Evolutionary conservation across 2,329 filamentous ascomycete genomes (phyloP), one percentile per base, ranked within the genome.

Genomic region (Trichoderma aggressivum): DNA sequence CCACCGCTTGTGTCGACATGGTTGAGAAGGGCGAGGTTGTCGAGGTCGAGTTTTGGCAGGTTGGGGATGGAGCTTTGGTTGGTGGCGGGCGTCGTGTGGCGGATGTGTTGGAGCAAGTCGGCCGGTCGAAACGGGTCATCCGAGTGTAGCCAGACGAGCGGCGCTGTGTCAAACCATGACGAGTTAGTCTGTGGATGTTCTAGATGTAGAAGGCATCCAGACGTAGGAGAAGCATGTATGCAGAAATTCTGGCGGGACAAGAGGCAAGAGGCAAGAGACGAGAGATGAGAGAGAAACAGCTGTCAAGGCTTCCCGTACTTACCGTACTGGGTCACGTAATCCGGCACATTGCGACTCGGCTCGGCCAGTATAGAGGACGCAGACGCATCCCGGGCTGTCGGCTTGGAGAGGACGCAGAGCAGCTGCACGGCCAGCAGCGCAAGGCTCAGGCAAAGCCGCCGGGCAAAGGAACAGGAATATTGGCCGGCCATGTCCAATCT

Each of bases 101-200:
- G 64, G 12, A 67, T 43, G 8, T 67, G 64, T 32, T 67, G 32
- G 34, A 67, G 64, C 50, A 67, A 16, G 53, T 67, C 64, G 30
- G 64, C 24, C 10, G 64, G 64, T 28, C 64, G 64, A 21, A 67
- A 67, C 5, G 64, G 64, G 7, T 67, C 64, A 16, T 67, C 64
- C 14, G 64, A 67, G 34, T 67, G 64, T 21, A 67, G 53, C 64
- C 64, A 67, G 1, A 67, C 64, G 12, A 67, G 50, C 24, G 64
- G 64, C n/a, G 64, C 64, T 67, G 26, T 32, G 28, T 36, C 47
- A 12, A 24, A 39, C 3, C 4, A 30, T 24, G 10, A 18, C 12
- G 7, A 56, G 32, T 66, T 43, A 66, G 64, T 53, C 5, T 30
- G 11, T 30, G 24, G n/a, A 21, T 1, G 21, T n/a, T 43, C 39